Base-by-base conservation (phyloP, 495 filamentous ascomycete species). In the Xylaria telfairii region DNA sequence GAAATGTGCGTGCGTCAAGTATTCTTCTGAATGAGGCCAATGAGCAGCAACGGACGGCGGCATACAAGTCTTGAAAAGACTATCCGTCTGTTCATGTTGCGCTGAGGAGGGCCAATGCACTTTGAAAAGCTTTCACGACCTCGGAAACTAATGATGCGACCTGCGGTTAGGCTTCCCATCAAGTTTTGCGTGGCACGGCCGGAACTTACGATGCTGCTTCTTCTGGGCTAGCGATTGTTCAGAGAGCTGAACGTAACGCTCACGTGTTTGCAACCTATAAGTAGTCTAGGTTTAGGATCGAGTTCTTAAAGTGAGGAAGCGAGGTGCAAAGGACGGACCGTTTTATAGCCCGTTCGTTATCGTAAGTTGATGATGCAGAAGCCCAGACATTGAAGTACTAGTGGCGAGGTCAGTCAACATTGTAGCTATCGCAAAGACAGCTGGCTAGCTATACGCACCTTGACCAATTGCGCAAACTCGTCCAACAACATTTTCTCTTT, bases 91-190 rank as follows among this genome's bases (percentile, higher is more conserved):
- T 51, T 71, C 41, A 73, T 13, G 73, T 73, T 30, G 76, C 71
- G 71, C 82, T 82, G 39, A 95, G 81, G 30, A 95, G 85, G 8
- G 90, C 88, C 30, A 95, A 81, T 59, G 93, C 93, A 77, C 85
- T 93, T 76, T 95, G 88, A 75, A 96, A 96, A 37, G 93, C 93
- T 73, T 89, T 87, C 12, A 96, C 92, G 49, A 96, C 93, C 73
- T 92, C 87, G 53, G 84, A 83, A 75, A 94, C 92, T 93, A 71
- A 7, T 32, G 19, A 10, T 63, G 65, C 51, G 71, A 42, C 7
- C 24, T 69, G 44, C 26, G 13, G 54, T 30, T 53, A 56, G 24
- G 41, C 9, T 39, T 39, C 12, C 46, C 28, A 44, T 59, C 49
- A 37, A 21, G 13, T 62, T 17, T 19, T 2, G 54, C 26, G 3